Evolutionary conservation across 768 basidiomycete species (phyloP).

Genomic region (Pulveroboletus sp.): DNA sequence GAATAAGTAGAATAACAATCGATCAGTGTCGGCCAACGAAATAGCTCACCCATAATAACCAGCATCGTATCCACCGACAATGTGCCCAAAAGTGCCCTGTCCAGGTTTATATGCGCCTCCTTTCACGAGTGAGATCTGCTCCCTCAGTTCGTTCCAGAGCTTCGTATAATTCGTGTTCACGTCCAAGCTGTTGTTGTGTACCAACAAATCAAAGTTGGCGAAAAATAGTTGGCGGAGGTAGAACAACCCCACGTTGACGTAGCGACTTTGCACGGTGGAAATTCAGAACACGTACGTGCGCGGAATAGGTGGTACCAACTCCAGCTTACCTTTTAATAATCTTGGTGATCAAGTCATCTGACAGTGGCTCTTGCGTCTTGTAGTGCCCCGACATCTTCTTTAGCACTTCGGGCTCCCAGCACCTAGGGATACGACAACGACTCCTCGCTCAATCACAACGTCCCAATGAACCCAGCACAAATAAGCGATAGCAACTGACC

Average conservation of each 20-base stretch:
- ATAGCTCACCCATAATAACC: constrained; percentile 55
- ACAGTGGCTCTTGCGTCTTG: constrained; percentile 65
- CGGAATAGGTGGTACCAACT: not conserved
- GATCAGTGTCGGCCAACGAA: not conserved
- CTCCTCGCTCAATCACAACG: not conserved
- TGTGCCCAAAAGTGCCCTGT: constrained; percentile 72
- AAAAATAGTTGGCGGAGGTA: constrained; percentile 73
- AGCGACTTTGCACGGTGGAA: constrained; percentile 45
- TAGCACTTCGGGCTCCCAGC: constrained; percentile 78
- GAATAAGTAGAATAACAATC: not conserved
- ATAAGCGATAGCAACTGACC: constrained; percentile 37
- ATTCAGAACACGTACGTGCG: not conserved
- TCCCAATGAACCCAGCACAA: not conserved
- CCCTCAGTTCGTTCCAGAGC: constrained; percentile 72
- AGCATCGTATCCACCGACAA: constrained; percentile 68
- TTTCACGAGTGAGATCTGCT: constrained; percentile 66
- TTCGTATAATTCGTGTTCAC: constrained; percentile 62
- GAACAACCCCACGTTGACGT: constrained; percentile 78
- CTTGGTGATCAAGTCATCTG: constrained; percentile 65
- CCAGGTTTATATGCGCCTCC: constrained; percentile 54
- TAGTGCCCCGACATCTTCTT: constrained; percentile 77
- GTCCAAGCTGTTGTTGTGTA: constrained; percentile 39
- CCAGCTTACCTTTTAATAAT: constrained; percentile 63
- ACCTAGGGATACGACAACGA: constrained; percentile 36
- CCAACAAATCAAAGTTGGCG: constrained; percentile 33